Conservation (phyloP, 805 yeast species). For the Lachancea cidri region DNA sequence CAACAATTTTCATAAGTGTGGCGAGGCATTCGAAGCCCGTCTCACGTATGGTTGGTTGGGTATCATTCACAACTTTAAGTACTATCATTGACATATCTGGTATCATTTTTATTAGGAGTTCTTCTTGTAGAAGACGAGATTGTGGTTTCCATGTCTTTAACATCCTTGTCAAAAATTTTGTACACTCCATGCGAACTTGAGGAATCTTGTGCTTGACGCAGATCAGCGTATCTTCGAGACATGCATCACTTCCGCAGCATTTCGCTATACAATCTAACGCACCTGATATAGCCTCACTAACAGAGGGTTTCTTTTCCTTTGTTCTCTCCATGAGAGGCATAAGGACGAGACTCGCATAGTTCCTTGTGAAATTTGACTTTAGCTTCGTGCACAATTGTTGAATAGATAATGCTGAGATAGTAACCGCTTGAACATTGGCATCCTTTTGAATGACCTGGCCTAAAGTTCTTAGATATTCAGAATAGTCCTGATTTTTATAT, state of each 20-base stretch:
- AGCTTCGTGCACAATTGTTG: constrained; percentile 63
- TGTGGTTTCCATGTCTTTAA: constrained; percentile 35
- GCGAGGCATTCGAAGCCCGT: constrained; percentile 77
- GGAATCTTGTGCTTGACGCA: constrained; percentile 78
- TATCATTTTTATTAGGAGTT: constrained; percentile 9
- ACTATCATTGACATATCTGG: constrained; percentile 46
- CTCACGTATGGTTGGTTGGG: constrained; percentile 78
- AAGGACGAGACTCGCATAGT: constrained; percentile 44
- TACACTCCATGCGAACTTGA: constrained; percentile 67
- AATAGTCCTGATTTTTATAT: constrained; percentile 54
- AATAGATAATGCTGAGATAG: constrained; percentile 65
- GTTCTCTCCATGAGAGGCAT: constrained; percentile 70
- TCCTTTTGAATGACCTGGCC: constrained; percentile 71
- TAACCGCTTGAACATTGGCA: constrained; percentile 83
- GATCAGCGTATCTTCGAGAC: constrained; percentile 54
- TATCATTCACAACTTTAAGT: constrained; percentile 67
- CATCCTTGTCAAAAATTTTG: constrained; percentile 59
- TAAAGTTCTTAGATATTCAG: constrained; percentile 54
- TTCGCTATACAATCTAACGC: constrained; percentile 63
- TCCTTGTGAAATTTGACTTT: constrained; percentile 46
- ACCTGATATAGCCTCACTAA: constrained; percentile 60
- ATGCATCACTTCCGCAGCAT: constrained; percentile 45
- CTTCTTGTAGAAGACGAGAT: constrained; percentile 3
- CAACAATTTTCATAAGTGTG: constrained; percentile 74
- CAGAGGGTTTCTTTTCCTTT: constrained; percentile 81